Evolutionary conservation across 768 basidiomycete species (phyloP).

Genomic region (Suillus placidus): DNA sequence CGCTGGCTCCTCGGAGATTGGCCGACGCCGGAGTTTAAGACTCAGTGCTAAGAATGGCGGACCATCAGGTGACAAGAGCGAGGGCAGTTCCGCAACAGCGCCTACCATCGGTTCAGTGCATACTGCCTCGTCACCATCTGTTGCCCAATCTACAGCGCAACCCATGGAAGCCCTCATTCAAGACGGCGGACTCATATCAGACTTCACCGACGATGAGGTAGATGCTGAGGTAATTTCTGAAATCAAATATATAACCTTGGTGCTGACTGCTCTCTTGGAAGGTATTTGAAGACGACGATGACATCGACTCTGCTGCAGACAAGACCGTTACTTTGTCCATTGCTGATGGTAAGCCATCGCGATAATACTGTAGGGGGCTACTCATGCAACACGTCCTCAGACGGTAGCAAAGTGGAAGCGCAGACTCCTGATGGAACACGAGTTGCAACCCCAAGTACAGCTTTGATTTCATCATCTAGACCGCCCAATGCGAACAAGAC

Average conservation of each 20-base stretch:
- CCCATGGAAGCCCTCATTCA: slow-evolving; percentile 56
- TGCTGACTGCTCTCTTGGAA: slow-evolving; percentile 28
- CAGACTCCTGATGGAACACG: slow-evolving; percentile 97
- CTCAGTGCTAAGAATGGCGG: slow-evolving; percentile 68
- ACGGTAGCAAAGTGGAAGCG: slow-evolving; percentile 92
- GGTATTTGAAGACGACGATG: slow-evolving; percentile 87
- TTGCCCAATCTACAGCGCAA: slow-evolving; percentile 25
- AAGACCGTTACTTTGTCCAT: slow-evolving; percentile 87
- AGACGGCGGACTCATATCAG: slow-evolving; percentile 67
- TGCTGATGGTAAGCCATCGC: slow-evolving; percentile 60
- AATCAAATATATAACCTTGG: slow-evolving; percentile 2
- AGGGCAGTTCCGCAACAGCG: slow-evolving; percentile 17
- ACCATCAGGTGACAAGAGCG: slow-evolving; percentile 19
- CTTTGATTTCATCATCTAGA: slow-evolving; percentile 34
- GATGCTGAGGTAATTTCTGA: slow-evolving; percentile 62
- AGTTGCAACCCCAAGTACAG: slow-evolving; percentile 81
- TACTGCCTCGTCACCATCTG: slow-evolving; percentile 29
- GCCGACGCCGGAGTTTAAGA: slow-evolving; percentile 79
- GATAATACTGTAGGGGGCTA: neutral
- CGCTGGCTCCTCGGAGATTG: slow-evolving; percentile 45
- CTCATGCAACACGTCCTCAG: slow-evolving; percentile 41
- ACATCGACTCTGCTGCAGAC: slow-evolving; percentile 72
- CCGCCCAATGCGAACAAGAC: slow-evolving; percentile 43
- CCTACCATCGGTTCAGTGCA: slow-evolving; percentile 20
- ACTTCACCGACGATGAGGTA: slow-evolving; percentile 85